Evolutionary conservation across 331 rosid genomes (phyloP).

Genomic region (Spiraea crenata): DNA sequence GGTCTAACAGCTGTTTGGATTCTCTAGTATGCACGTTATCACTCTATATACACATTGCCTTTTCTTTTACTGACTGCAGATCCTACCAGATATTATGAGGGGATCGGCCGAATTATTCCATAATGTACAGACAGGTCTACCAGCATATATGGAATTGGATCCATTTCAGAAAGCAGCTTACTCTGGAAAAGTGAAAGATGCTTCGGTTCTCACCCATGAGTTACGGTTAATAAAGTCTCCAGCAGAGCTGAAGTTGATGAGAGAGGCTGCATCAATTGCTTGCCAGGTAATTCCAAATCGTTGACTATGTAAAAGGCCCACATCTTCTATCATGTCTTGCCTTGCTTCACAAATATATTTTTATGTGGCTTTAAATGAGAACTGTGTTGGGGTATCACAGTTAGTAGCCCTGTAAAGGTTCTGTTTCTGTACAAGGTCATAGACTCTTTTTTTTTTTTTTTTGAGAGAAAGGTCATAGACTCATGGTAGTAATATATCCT

Average conservation of each 20-base stretch:
- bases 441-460: no score
- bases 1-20: slow-evolving; percentile 2
- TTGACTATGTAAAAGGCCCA: background rate
- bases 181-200: slow-evolving; percentile 49
- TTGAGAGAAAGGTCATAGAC: background rate
- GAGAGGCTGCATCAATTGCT: slow-evolving; percentile 84
- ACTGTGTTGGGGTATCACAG: background rate
- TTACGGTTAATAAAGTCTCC: slow-evolving; percentile 79
- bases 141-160: slow-evolving; percentile 64
- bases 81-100: slow-evolving; percentile 73
- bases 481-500: background rate
- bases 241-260: slow-evolving; percentile 85
- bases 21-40: background rate
- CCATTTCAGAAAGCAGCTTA: slow-evolving; percentile 57
- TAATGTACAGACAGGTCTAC: slow-evolving; percentile 62
- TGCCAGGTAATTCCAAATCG: slow-evolving; percentile 66
- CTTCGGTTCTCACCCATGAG: slow-evolving; percentile 57
- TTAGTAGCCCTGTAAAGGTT: background rate
- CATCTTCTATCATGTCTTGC: background rate
- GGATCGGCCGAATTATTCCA: slow-evolving; percentile 70
- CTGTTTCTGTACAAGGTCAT: background rate
- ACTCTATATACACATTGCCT: slow-evolving; percentile 17
- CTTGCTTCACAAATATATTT: background rate
- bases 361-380: background rate
- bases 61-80: slow-evolving; percentile 58